These are phyloP conservation scores for Neotropicomus parvogracilis DNA, from an alignment of 1,284 basidiomycete species.

Conservation along the genomic window DNA sequence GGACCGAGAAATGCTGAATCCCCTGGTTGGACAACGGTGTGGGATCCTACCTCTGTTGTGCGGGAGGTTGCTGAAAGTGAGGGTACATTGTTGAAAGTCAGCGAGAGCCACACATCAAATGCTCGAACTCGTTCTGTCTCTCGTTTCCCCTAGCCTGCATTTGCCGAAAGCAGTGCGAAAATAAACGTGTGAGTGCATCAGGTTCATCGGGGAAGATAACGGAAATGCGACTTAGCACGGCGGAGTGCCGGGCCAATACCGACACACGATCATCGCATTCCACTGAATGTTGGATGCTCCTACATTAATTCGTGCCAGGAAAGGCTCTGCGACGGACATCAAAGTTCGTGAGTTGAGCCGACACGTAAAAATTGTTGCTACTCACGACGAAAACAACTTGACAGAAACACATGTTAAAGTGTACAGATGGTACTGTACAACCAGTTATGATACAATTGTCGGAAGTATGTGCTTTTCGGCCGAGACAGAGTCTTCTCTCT, in stretches of 20 bases:
- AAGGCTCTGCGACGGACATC: background rate
- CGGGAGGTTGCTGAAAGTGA: background rate
- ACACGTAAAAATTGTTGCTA: background rate
- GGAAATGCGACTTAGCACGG: background rate
- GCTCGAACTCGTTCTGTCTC: background rate
- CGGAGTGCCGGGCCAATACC: background rate
- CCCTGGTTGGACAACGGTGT: background rate
- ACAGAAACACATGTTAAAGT: background rate
- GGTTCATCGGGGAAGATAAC: background rate
- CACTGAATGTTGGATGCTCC: background rate
- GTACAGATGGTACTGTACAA: background rate
- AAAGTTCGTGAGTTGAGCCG: background rate
- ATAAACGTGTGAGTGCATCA: background rate
- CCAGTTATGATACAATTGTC: background rate
- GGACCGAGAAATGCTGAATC: background rate
- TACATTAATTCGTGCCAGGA: background rate
- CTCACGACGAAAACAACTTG: background rate
- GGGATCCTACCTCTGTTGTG: background rate
- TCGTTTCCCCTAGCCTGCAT: too few species aligned
- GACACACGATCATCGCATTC: conserved; percentile 1
- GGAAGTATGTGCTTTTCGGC: too few species aligned
- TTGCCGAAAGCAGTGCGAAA: background rate
- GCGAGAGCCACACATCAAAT: background rate
- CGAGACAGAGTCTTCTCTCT: too few species aligned
- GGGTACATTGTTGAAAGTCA: background rate